Percentiles rank a stretch among this genome's conserved stretches.
Evolutionary conservation across 306 rosid genomes (phyloP).

Genomic region (Quercus dentata): DNA sequence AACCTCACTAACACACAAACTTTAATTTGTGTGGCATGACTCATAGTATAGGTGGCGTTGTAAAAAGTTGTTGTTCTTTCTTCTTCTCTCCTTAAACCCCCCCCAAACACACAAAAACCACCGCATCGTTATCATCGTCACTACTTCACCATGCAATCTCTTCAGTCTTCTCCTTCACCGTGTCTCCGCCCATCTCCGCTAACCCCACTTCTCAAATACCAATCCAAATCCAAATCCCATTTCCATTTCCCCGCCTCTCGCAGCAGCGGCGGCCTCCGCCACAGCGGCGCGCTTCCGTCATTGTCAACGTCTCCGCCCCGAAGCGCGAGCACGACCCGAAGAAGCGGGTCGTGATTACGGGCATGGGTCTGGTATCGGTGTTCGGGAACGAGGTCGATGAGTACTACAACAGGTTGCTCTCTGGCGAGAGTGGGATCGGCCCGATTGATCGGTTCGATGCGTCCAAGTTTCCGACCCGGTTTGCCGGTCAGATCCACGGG

Average conservation of each 20-base stretch:
- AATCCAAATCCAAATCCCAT: conserved; percentile 18
- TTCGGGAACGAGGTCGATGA: conserved; percentile 76
- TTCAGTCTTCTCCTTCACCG: conserved; percentile 38
- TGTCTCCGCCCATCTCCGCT: conserved; percentile 56
- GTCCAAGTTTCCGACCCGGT: conserved; percentile 89
- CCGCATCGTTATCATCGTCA: conserved; percentile 33
- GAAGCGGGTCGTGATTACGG: conserved; percentile 92
- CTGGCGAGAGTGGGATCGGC: conserved; percentile 82
- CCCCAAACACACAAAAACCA: neutral
- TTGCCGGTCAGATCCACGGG: conserved; percentile 91
- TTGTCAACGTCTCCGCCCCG: conserved; percentile 49
- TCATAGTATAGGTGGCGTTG: too few species aligned
- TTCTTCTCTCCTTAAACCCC: too few species aligned
- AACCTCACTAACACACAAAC: too few species aligned
- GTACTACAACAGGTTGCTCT: conserved; percentile 80
- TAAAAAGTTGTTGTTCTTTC: too few species aligned
- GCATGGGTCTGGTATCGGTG: conserved; percentile 86
- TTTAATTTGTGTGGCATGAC: too few species aligned
- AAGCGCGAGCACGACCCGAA: conserved; percentile 85
- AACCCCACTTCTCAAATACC: conserved; percentile 38
- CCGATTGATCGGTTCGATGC: conserved; percentile 83
- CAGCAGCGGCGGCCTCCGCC: too few species aligned
- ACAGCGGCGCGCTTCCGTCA: conserved; percentile 20
- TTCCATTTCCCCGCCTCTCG: neutral
- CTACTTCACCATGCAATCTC: conserved; percentile 44